phyloP scores from a whole-genome alignment of 352 stramenopile species.

The Phytophthora megakarya region DNA sequence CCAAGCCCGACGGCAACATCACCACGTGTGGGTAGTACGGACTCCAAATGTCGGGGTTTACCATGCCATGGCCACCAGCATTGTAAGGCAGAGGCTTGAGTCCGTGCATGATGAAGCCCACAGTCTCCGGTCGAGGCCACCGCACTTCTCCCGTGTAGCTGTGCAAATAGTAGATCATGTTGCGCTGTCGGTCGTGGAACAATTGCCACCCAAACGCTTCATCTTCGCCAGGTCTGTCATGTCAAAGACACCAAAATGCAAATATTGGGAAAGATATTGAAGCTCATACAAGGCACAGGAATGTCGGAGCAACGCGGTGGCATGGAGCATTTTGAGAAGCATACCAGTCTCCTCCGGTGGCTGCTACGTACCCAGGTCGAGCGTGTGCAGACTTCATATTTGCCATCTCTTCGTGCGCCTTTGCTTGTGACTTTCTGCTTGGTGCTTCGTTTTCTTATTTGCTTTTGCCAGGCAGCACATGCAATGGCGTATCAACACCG shows the following conservation, averaged over 20 bases:
- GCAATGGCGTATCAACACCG: slow-evolving; percentile 35
- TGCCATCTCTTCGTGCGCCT: slow-evolving; percentile 14
- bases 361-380: slow-evolving; percentile 31
- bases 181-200: slow-evolving; percentile 52
- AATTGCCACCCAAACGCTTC: slow-evolving; percentile 63
- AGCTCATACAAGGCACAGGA: slow-evolving; percentile 9
- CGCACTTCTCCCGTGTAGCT: slow-evolving; percentile 76
- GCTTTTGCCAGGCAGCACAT: slow-evolving; percentile 33
- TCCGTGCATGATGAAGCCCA: slow-evolving; percentile 59
- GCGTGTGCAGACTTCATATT: slow-evolving; percentile 8
- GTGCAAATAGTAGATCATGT: slow-evolving; percentile 65
- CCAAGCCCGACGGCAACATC: slow-evolving; percentile 59
- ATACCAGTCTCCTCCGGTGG: neutral
- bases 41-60: slow-evolving; percentile 42
- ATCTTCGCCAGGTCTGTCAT: slow-evolving; percentile 22
- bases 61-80: slow-evolving; percentile 1
- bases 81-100: slow-evolving; percentile 41
- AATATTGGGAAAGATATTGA: slow-evolving; percentile 15
- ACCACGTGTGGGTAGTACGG: slow-evolving; percentile 63
- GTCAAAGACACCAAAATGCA: neutral
- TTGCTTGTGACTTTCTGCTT: slow-evolving; percentile 17
- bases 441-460: slow-evolving; percentile 41
- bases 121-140: slow-evolving; percentile 54
- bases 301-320: slow-evolving; percentile 1
- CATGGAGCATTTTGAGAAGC: neutral